phyloP scores from a whole-genome alignment of 2,329 filamentous ascomycete genomes.

The Zymoseptoria crescenta region DNA sequence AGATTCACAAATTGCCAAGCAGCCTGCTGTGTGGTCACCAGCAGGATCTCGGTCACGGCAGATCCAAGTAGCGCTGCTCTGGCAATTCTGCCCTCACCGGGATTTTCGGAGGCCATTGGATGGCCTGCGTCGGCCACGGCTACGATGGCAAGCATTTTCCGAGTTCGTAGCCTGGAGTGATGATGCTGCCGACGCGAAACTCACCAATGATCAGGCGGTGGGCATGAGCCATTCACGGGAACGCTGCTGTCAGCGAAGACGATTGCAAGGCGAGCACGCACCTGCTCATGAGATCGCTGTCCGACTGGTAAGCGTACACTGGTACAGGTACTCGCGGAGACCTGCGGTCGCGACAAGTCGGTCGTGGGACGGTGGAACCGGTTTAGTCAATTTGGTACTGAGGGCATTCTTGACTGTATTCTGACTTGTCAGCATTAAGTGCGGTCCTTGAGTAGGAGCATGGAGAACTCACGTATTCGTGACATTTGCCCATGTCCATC shows the following conservation, averaged over 20 bases:
- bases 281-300: not conserved
- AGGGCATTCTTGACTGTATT: not conserved
- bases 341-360: not conserved
- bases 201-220: not conserved
- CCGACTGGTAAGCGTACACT: not conserved
- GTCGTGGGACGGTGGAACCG: not conserved
- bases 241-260: not conserved
- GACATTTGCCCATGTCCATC: constrained; percentile 28
- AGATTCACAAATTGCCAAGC: too few species aligned
- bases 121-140: too few species aligned
- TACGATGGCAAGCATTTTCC: too few species aligned
- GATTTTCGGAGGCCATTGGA: too few species aligned
- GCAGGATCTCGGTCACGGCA: too few species aligned
- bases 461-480: constrained; percentile 20
- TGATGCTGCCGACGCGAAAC: not conserved
- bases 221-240: not conserved
- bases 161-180: too few species aligned
- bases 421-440: not conserved
- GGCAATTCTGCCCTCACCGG: too few species aligned
- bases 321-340: not conserved
- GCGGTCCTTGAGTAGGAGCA: not conserved
- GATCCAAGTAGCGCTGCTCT: too few species aligned
- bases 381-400: not conserved
- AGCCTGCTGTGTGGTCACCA: too few species aligned
- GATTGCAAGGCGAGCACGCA: not conserved